A percentile compares a stretch with the other conserved stretches of the same genome.
Evolutionary conservation across 352 stramenopile species (phyloP).

Genomic region (Ophiocytium majus): DNA sequence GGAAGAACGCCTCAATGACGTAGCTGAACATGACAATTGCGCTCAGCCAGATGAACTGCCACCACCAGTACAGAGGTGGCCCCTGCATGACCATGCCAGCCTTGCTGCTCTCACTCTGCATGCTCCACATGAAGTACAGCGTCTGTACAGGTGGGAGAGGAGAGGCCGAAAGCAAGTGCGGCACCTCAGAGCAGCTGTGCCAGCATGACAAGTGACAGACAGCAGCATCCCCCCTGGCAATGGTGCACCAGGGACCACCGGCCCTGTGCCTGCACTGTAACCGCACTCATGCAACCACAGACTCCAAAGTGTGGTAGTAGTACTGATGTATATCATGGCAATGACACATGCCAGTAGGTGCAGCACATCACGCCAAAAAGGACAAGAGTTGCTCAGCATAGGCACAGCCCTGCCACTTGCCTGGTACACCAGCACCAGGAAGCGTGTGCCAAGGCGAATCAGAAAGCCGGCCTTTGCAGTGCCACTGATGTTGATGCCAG

Average conservation of each 20-base stretch:
- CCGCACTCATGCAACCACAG: not conserved
- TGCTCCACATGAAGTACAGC: conserved; percentile 71
- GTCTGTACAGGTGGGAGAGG: conserved; percentile 28
- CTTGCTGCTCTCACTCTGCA: not conserved
- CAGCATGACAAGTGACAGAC: no score
- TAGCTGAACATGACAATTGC: conserved; percentile 71
- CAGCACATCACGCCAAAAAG: no score
- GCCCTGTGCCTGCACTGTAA: no score
- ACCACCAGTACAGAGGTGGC: conserved; percentile 75
- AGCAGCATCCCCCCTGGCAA: no score
- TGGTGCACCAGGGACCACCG: no score
- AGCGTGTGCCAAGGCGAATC: conserved; percentile 78
- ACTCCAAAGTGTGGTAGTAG: not conserved
- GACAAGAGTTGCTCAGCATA: no score
- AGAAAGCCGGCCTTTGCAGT: conserved; percentile 72
- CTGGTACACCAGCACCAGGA: conserved; percentile 92
- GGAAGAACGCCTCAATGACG: conserved; percentile 67
- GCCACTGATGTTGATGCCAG: conserved; percentile 68
- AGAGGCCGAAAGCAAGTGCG: no score
- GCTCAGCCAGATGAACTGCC: conserved; percentile 81
- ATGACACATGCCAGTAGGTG: no score
- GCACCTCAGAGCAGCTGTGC: no score
- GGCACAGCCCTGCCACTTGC: no score
- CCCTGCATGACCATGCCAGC: conserved; percentile 37
- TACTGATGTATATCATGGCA: conserved; percentile 3